Conservation (phyloP, 805 yeast genomes). For the Wickerhamomyces subpelliculosus region DNA sequence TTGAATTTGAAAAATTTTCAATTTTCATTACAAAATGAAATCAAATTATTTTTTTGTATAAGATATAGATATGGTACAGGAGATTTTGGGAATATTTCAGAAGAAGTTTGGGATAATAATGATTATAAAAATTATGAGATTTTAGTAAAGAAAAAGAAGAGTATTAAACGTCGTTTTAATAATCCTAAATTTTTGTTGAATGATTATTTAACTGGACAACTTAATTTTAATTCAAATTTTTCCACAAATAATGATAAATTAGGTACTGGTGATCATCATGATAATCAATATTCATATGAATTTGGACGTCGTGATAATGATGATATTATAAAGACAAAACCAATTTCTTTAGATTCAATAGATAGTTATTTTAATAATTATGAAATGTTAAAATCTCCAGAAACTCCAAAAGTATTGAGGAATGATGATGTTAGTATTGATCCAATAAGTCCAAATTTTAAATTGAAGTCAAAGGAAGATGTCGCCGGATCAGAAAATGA, state of each 20-base stretch:
- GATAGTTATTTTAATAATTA: slow-evolving; percentile 15
- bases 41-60: slow-evolving; percentile 41
- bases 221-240: neutral
- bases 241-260: neutral
- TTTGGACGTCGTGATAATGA: no score
- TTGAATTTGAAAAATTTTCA: slow-evolving; percentile 38
- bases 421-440: slow-evolving; percentile 2
- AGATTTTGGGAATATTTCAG: slow-evolving; percentile 38
- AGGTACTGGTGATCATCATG: neutral
- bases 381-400: slow-evolving; percentile 20
- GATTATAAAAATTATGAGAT: slow-evolving; percentile 49
- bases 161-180: slow-evolving; percentile 1
- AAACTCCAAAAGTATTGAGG: slow-evolving; percentile 19
- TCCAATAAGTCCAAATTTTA: slow-evolving; percentile 4
- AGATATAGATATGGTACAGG: slow-evolving; percentile 12
- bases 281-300: neutral
- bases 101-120: slow-evolving; percentile 80
- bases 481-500: neutral
- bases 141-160: slow-evolving; percentile 7
- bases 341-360: neutral
- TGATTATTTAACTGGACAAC: slow-evolving; percentile 8
- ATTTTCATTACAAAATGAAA: slow-evolving; percentile 8
- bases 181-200: slow-evolving; percentile 13
- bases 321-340: no score
- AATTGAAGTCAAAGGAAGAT: neutral